Evolutionary conservation across 345 rosid genomes (phyloP), one percentile per base, ranked within the genome.

Genomic region (Pelargonium nanum): DNA sequence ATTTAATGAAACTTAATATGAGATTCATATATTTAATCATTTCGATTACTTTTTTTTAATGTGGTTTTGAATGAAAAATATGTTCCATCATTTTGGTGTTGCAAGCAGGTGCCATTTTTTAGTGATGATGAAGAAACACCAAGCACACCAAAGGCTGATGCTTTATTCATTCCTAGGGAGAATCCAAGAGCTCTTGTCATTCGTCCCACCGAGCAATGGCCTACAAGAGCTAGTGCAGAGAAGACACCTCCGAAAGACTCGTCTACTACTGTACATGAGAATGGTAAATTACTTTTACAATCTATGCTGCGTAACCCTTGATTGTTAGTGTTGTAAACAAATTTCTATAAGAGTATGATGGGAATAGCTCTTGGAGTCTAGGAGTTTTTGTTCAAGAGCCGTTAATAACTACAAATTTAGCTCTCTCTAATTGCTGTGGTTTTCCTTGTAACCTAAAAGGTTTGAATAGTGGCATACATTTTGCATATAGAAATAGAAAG

Each of bases 171-270:
- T 71, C 97, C 92, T 22, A 75, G 97, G 78, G 88, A 83, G 69
- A 87, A 90, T 65, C 97, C 97, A 53, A 83, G 93, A 76, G 75
- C 88, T 65, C 70, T 87, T 65, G 80, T 90, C 53, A 83, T 90
- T 68, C 83, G 68, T 64, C 87, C 91, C 51, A 44, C 72, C 17
- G 94, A 79, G 54, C 78, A 78, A 65, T 76, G 80, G 83, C 66
- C 81, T 51, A 65, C 72, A 59, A 79, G 79, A 72, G 56, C 70
- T 58, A 70, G 68, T 78, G 67, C 74, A 23, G 88, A 74, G 52
- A 87, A 73, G 70, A 67, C 71, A 62, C 75, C 84, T 51, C 77
- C 59, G 65, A 84, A 79, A 69, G 80, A 78, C 53, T 24, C 71
- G 40, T 69, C 75, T 22, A 53, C 68, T 21, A 75, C 69, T 20